phyloP scores from a whole-genome alignment of 192 early-diverging fungal species.

The Borealophlyctis nickersoniae region DNA sequence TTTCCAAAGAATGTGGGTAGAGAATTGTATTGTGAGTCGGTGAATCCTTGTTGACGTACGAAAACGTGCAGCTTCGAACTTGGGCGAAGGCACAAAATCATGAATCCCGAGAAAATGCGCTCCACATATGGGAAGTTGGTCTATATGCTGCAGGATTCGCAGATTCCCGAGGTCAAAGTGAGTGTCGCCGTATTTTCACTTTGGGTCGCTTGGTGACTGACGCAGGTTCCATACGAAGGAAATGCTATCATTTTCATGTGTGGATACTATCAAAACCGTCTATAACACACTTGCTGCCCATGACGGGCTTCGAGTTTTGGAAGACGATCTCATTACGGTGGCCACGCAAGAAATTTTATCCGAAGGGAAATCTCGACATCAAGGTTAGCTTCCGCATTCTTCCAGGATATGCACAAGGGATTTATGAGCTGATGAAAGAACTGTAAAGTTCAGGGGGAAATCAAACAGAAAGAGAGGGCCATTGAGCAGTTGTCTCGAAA shows the following conservation, averaged over 20 bases:
- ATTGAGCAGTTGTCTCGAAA: slow-evolving; percentile 82
- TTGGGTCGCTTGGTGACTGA: too few species aligned
- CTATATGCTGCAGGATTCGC: slow-evolving; percentile 73
- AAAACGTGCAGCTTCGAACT: slow-evolving; percentile 48
- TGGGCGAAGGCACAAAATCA: slow-evolving; percentile 55
- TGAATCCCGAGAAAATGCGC: slow-evolving; percentile 94
- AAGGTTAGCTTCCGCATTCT: too few species aligned
- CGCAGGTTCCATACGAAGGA: slow-evolving; percentile 41
- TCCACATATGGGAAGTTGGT: slow-evolving; percentile 93
- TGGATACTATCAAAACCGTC: slow-evolving; percentile 88
- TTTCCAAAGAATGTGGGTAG: slow-evolving; percentile 47
- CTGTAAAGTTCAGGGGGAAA: slow-evolving; percentile 78
- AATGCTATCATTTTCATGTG: slow-evolving; percentile 75
- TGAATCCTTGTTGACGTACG: too few species aligned
- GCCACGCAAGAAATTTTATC: slow-evolving; percentile 63
- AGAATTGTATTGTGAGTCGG: too few species aligned
- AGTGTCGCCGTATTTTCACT: slow-evolving; percentile 4
- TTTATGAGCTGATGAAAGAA: too few species aligned
- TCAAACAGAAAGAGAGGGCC: slow-evolving; percentile 85
- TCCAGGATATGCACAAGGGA: too few species aligned
- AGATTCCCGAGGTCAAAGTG: slow-evolving; percentile 55
- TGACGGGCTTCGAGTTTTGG: slow-evolving; percentile 63
- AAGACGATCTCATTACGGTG: slow-evolving; percentile 72
- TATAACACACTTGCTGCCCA: slow-evolving; percentile 68
- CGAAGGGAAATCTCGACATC: slow-evolving; percentile 30